Evolutionary conservation across 2,329 filamentous ascomycete genomes (phyloP).

Genomic region (Pseudonectria foliicola): DNA sequence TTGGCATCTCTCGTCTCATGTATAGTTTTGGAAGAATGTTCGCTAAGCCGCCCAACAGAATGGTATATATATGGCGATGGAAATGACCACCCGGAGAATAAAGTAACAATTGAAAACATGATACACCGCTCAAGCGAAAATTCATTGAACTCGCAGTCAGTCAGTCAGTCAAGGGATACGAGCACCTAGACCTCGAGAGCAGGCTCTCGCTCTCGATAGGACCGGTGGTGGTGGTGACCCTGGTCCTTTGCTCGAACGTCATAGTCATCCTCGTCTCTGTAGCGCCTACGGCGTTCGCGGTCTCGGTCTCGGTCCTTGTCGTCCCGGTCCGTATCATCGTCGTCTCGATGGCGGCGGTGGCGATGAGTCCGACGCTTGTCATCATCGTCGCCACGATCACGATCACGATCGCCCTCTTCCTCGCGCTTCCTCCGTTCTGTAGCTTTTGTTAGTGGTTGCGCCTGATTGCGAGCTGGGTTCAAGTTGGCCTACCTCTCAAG

Average conservation of each 20-base stretch:
- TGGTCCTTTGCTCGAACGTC: constrained; percentile 23
- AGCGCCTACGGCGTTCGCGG: constrained; percentile 24
- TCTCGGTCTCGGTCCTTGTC: constrained; percentile 31
- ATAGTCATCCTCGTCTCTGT: constrained; percentile 23
- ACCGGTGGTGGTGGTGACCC: constrained; percentile 27
- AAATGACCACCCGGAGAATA: not conserved
- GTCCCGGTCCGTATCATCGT: constrained; percentile 22
- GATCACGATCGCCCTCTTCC: constrained; percentile 19
- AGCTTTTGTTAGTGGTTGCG: constrained; percentile 8
- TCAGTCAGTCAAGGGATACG: not conserved
- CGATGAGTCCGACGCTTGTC: constrained; percentile 18
- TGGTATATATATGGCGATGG: not conserved
- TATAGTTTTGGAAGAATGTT: not conserved
- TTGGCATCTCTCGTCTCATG: too few relatives aligned
- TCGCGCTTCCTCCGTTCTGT: constrained; percentile 28
- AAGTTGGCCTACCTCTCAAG: constrained; percentile 59
- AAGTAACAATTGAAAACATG: not conserved
- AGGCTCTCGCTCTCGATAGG: constrained; percentile 24
- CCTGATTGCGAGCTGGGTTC: not conserved
- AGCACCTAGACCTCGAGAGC: constrained; percentile 11
- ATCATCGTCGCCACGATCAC: constrained; percentile 13
- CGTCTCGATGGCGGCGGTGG: constrained; percentile 19
- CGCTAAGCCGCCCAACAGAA: constrained; percentile 4
- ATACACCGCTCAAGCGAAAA: constrained; percentile 2
- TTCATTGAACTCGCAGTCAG: too few relatives aligned